phyloP scores from a whole-genome alignment of 768 basidiomycete species.

The Xerocomellus intermedius region DNA sequence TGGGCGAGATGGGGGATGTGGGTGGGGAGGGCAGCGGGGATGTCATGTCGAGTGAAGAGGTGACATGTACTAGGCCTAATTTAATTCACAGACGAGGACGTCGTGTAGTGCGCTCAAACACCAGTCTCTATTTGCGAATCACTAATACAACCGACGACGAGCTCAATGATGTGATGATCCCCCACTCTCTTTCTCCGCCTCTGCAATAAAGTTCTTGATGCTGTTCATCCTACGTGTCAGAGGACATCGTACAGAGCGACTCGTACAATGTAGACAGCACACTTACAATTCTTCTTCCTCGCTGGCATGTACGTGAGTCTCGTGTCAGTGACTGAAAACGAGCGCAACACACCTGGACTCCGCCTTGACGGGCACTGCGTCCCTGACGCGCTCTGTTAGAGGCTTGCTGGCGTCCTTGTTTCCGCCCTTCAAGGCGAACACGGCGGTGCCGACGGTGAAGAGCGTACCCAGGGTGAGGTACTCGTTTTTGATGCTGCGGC shows the following conservation, averaged over 20 bases:
- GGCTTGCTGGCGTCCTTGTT: conserved; percentile 47
- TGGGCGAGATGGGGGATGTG: conserved; percentile 17
- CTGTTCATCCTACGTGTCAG: conserved; percentile 57
- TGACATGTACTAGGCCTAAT: neutral
- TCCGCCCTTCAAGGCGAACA: conserved; percentile 54
- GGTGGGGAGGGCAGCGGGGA: conserved; percentile 17
- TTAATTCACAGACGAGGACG: too few species aligned
- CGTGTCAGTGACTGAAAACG: neutral
- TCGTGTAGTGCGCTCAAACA: too few species aligned
- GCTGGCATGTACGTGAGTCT: conserved; percentile 36
- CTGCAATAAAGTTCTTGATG: conserved; percentile 75
- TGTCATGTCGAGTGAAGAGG: conserved; percentile 5
- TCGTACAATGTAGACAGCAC: conserved; percentile 9
- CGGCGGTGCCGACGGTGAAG: conserved; percentile 52
- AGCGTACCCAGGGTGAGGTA: conserved; percentile 74
- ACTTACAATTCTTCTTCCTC: conserved; percentile 87
- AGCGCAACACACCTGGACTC: conserved; percentile 60
- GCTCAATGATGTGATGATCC: conserved; percentile 32
- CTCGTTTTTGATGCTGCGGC: conserved; percentile 79
- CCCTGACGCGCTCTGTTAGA: conserved; percentile 57
- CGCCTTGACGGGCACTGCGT: conserved; percentile 61
- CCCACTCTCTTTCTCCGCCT: conserved; percentile 77
- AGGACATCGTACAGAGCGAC: conserved; percentile 31
- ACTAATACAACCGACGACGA: conserved; percentile 4
- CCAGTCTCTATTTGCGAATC: conserved; percentile 6